These are phyloP conservation scores for Chamaecyparis obtusa DNA, from an alignment of 75 land plant genomes.

Conservation along the genomic window DNA sequence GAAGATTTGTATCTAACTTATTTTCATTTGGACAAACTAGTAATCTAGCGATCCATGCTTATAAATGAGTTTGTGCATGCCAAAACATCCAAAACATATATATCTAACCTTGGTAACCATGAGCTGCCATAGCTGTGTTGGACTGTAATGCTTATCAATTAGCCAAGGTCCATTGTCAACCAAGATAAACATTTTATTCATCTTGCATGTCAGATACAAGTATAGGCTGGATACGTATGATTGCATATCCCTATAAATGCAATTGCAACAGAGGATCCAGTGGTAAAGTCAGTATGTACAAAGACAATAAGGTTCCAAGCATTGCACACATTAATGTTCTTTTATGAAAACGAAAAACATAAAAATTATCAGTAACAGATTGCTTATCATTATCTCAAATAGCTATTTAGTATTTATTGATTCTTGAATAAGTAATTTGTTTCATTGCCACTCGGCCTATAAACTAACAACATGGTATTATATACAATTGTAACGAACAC, in stretches of 20 bases:
- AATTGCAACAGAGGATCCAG: background rate
- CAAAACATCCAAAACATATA: background rate
- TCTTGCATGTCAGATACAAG: constrained; percentile 60
- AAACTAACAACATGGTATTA: background rate
- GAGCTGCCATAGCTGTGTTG: constrained; percentile 87
- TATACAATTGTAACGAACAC: background rate
- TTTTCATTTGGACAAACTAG: background rate
- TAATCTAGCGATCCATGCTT: background rate
- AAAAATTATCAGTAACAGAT: background rate
- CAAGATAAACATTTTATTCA: constrained; percentile 62
- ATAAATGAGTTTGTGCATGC: background rate
- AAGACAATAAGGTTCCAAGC: background rate
- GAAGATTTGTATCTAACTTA: background rate
- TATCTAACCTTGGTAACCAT: constrained; percentile 87
- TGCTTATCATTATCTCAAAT: constrained; percentile 14
- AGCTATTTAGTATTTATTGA: too few relatives aligned
- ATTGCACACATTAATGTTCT: background rate
- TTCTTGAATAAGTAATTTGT: background rate
- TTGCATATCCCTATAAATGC: constrained; percentile 77
- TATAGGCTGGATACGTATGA: constrained; percentile 87
- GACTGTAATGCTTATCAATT: constrained; percentile 39
- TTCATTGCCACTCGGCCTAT: background rate
- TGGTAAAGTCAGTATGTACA: background rate
- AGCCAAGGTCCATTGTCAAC: constrained; percentile 96
- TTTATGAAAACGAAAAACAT: background rate